Conservation (phyloP, 495 filamentous ascomycete genomes). For the Niebla homalea region DNA sequence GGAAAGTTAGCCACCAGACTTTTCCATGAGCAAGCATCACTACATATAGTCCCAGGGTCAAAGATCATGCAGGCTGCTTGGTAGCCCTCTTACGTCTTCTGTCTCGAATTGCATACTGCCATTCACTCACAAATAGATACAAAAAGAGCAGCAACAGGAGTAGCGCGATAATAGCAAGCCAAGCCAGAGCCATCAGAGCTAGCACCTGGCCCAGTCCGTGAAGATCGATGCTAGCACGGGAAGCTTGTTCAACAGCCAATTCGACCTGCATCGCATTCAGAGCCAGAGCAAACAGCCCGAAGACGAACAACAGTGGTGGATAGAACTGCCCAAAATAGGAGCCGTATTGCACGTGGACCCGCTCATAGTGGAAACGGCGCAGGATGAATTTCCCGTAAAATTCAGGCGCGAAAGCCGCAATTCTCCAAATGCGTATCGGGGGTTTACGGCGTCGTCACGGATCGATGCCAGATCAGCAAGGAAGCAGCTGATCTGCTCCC, state of each 20-base stretch:
- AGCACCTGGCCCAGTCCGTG: not conserved
- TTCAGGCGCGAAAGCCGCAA: constrained; percentile 26
- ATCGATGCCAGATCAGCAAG: constrained; percentile 4
- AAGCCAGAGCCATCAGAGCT: not conserved
- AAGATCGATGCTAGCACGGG: not conserved
- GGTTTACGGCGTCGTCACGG: constrained; percentile 7
- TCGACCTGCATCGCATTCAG: constrained; percentile 17
- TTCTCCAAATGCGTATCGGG: constrained; percentile 28
- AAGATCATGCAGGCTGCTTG: too few species aligned
- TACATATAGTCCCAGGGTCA: too few species aligned
- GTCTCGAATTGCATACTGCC: not conserved
- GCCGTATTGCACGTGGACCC: constrained; percentile 18
- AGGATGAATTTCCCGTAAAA: constrained; percentile 6
- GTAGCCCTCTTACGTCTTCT: too few species aligned
- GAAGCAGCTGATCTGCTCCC: constrained; percentile 7
- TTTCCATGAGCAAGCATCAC: too few species aligned
- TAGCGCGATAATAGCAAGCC: not conserved
- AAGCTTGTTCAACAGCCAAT: not conserved
- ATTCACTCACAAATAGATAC: not conserved
- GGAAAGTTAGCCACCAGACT: too few species aligned
- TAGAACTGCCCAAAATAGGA: constrained; percentile 21
- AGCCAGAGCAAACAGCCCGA: constrained; percentile 17
- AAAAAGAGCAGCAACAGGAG: not conserved
- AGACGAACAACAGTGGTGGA: constrained; percentile 21
- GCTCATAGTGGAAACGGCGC: constrained; percentile 12